Conservation (phyloP, 768 basidiomycete genomes). For the Sistotremastrum suecicum region DNA sequence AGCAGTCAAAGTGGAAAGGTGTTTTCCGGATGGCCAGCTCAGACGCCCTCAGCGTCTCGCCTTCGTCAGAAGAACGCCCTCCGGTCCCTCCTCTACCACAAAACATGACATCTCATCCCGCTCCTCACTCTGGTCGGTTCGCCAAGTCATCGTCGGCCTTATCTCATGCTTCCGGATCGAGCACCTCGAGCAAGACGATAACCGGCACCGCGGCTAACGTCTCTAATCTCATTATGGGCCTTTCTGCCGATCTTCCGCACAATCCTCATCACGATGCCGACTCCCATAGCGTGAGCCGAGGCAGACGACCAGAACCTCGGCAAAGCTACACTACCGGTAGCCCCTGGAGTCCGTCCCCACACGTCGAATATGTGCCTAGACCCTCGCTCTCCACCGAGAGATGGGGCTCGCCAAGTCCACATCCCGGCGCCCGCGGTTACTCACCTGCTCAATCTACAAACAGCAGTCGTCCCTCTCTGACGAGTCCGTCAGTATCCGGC, state of each 20-base stretch:
- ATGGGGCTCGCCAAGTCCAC: conserved; percentile 12
- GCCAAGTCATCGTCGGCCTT: background rate
- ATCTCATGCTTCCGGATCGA: background rate
- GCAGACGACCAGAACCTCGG: background rate
- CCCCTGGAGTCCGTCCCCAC: no score
- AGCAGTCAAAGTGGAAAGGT: conserved; percentile 79
- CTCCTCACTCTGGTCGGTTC: background rate
- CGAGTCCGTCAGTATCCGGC: no score
- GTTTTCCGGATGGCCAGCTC: conserved; percentile 48
- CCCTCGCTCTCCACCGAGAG: conserved; percentile 12
- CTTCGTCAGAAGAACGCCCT: conserved; percentile 2
- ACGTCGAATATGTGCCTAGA: no score
- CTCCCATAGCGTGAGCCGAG: background rate
- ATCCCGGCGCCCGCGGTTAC: conserved; percentile 2
- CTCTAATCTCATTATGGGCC: conserved; percentile 57
- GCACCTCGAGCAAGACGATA: conserved; percentile 22
- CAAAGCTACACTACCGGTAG: no score
- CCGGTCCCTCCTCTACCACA: background rate
- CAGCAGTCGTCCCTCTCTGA: no score
- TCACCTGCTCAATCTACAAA: background rate
- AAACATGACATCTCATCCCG: background rate
- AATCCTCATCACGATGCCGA: conserved; percentile 1
- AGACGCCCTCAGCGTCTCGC: conserved; percentile 6
- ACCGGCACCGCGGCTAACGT: conserved; percentile 70
- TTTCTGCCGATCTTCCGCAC: conserved; percentile 19